These are phyloP conservation scores for Russula sp. DNA, from an alignment of 768 basidiomycete species.

Conservation along the genomic window DNA sequence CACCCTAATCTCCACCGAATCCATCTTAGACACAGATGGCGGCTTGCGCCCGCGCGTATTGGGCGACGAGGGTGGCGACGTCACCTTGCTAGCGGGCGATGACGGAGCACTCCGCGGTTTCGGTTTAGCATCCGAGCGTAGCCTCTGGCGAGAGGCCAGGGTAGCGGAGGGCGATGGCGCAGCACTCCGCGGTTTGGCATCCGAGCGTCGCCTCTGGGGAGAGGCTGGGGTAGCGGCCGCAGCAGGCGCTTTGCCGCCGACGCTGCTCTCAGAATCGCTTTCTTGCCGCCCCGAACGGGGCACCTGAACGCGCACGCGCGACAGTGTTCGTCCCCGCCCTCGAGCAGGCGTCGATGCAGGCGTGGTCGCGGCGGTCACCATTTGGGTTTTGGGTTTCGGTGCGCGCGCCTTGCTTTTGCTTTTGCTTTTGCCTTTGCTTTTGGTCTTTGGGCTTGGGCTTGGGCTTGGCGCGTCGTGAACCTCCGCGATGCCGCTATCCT, in stretches of 20 bases:
- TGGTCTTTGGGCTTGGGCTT: constrained; percentile 14
- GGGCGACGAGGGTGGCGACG: constrained; percentile 7
- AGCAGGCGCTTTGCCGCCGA: constrained; percentile 9
- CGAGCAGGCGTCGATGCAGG: not conserved
- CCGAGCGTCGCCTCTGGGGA: constrained; percentile 10
- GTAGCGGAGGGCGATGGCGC: too few species aligned
- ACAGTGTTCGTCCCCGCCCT: not conserved
- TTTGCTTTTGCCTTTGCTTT: constrained; percentile 17
- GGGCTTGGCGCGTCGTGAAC: constrained; percentile 31
- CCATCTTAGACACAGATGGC: constrained; percentile 14
- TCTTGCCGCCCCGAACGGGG: not conserved
- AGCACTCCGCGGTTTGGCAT: constrained; percentile 3
- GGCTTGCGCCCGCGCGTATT: constrained; percentile 19
- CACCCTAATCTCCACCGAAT: constrained; percentile 21
- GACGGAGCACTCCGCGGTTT: too few species aligned
- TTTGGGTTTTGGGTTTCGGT: not conserved
- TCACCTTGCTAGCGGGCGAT: not conserved
- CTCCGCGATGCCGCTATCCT: constrained; percentile 38
- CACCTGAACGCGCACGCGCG: constrained; percentile 5
- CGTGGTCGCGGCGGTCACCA: not conserved
- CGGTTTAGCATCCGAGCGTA: too few species aligned
- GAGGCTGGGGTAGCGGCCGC: not conserved
- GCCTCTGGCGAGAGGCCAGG: too few species aligned
- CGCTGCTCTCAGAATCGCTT: constrained; percentile 16
- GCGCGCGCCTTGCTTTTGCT: constrained; percentile 13